Evolutionary conservation across 495 filamentous ascomycete species (phyloP).

Genomic region (Clavariopsis aquatica): DNA sequence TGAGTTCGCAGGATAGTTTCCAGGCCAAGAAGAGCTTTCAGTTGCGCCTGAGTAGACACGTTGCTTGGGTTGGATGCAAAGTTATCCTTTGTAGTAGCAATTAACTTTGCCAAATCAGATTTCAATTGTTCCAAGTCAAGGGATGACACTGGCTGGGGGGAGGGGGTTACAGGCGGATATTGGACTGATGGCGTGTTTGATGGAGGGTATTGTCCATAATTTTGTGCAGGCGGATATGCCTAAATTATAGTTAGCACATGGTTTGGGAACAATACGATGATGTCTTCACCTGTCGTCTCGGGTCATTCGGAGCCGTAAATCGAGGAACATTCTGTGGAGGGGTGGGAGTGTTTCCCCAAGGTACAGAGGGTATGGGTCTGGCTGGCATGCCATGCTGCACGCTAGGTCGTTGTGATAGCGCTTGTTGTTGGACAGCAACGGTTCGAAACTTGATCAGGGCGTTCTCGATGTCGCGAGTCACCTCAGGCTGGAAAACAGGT

Average conservation of each 20-base stretch:
- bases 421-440: constrained; percentile 66
- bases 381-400: constrained; percentile 58
- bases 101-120: constrained; percentile 75
- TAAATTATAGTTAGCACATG: neutral
- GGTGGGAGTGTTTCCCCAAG: constrained; percentile 67
- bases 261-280: neutral
- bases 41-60: constrained; percentile 67
- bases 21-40: constrained; percentile 85
- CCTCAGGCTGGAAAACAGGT: constrained; percentile 84
- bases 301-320: constrained; percentile 47
- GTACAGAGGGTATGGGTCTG: constrained; percentile 51
- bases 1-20: constrained; percentile 77
- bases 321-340: constrained; percentile 57
- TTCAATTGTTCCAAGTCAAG: constrained; percentile 70
- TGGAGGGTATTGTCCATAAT: constrained; percentile 15
- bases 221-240: constrained; percentile 24
- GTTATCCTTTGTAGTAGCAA: constrained; percentile 66
- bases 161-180: constrained; percentile 38
- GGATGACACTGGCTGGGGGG: constrained; percentile 18
- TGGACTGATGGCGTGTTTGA: constrained; percentile 24
- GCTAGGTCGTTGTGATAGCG: constrained; percentile 58
- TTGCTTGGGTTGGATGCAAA: constrained; percentile 74
- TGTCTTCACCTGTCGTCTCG: constrained; percentile 34
- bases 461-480: constrained; percentile 87
- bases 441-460: constrained; percentile 87